Base-by-base conservation (phyloP, 169 alveolate species). In the Plasmodium blacklocki region DNA sequence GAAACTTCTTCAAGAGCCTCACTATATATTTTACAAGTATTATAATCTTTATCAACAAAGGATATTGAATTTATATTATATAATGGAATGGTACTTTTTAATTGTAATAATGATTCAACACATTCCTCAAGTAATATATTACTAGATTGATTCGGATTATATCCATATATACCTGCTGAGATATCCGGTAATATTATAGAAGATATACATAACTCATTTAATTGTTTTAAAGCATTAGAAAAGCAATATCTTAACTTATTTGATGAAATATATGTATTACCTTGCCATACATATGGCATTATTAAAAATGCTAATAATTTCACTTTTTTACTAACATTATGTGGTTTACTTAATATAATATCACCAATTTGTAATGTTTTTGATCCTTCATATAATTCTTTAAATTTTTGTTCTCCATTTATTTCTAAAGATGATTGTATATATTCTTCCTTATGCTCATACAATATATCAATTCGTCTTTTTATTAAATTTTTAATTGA, bases 221-320 rank as follows among this genome's bases (percentile, higher is more conserved):
- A 73, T 54, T 86, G 75, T 43, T 49, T 86, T 72, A 86, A 72
- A 39, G 78, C 73, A 86, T 73, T 86, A 14, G 92, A 60, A 73
- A 86, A 86, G 15, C 78, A 39, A 62, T 72, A 73, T 54, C 92
- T 86, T 86, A 86, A 86, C 66, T 86, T 86, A 26, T 86, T 71
- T 9, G 92, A 39, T 39, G 92, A 70, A 12, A 86, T 45, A 49
- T 86, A 86, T 60, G 56, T 43, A 86, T 86, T 86, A 21, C 92
- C 92, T 60, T 86, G 92, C 92, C 92, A 86, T 32, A 29, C 71
- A 86, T 71, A 86, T 11, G 92, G 92, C 92, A 86, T 86, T 45
- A 86, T 86, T 60, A 86, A 71, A 86, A 86, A 86, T 26, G 92
- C 92, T 50, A 86, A 43, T 32, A 86, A 67, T 72, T 86, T 59